These are phyloP conservation scores for Saccharomycopsis hybrid DNA, from an alignment of 1,139 yeast genomes.

Conservation along the genomic window DNA sequence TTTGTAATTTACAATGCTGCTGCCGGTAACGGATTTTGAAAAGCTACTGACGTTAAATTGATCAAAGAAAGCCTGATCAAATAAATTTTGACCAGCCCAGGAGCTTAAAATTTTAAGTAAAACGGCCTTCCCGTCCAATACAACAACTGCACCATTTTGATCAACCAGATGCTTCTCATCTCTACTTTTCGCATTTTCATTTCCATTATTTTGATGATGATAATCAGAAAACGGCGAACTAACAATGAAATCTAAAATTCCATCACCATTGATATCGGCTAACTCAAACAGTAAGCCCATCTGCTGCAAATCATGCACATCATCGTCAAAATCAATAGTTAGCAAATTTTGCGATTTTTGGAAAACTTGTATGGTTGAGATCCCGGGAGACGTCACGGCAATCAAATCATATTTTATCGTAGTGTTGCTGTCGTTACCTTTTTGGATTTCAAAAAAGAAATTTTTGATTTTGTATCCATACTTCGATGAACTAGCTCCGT, in stretches of 20 bases:
- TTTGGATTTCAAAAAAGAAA: neutral
- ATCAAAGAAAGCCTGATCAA: neutral
- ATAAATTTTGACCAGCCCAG: no score
- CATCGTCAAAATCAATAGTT: conserved; percentile 4
- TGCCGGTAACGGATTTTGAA: no score
- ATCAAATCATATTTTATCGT: conserved; percentile 3
- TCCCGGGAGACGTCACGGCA: conserved; percentile 9
- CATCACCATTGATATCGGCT: conserved; percentile 12
- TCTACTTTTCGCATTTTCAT: no score
- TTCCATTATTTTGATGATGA: no score
- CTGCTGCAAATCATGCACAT: conserved; percentile 5
- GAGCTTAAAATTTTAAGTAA: conserved; percentile 1
- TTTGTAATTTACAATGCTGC: neutral
- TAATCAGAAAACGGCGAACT: conserved; percentile 10
- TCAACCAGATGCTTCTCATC: no score
- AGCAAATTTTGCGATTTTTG: conserved; percentile 1
- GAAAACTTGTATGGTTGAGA: neutral
- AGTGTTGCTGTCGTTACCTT: neutral
- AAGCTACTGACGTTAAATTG: no score
- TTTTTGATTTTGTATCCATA: conserved; percentile 6
- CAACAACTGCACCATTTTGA: conserved; percentile 13
- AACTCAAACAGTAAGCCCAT: conserved; percentile 8
- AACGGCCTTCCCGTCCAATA: conserved; percentile 11
- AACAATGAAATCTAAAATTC: conserved; percentile 11
- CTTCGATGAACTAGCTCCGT: neutral